These are phyloP conservation scores for Ramularia endophylla DNA, from an alignment of 2,329 filamentous ascomycete species.

Conservation along the genomic window DNA sequence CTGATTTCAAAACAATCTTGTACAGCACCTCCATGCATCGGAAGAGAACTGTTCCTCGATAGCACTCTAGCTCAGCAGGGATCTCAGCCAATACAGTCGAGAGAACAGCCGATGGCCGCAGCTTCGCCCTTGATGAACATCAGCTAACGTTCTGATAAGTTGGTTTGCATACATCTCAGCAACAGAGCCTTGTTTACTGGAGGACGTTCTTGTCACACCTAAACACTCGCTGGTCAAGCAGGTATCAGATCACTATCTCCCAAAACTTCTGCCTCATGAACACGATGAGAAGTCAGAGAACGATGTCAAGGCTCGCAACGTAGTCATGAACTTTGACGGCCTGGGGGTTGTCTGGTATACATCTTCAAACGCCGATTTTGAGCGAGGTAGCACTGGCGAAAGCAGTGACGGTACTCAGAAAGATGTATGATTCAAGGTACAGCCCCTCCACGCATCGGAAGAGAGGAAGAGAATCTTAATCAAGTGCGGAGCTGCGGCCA, in stretches of 20 bases:
- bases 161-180: constrained; percentile 53
- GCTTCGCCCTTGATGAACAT: too few relatives aligned
- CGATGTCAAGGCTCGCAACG: constrained; percentile 45
- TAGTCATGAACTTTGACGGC: constrained; percentile 51
- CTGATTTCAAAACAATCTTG: too few relatives aligned
- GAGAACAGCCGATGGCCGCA: too few relatives aligned
- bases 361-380: constrained; percentile 37
- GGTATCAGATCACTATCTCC: constrained; percentile 50
- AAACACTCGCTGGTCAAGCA: constrained; percentile 41
- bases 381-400: constrained; percentile 24
- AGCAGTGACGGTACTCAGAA: constrained; percentile 24
- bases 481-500: too few relatives aligned
- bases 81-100: too few relatives aligned
- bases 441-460: too few relatives aligned
- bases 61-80: too few relatives aligned
- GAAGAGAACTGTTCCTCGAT: too few relatives aligned
- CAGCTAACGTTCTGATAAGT: constrained; percentile 27
- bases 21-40: too few relatives aligned
- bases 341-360: constrained; percentile 53
- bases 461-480: too few relatives aligned
- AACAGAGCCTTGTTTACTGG: constrained; percentile 48
- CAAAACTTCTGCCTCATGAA: constrained; percentile 46
- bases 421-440: constrained; percentile 17
- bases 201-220: constrained; percentile 48
- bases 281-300: constrained; percentile 39